Percentiles rank a stretch among this genome's conserved stretches.
Evolutionary conservation across 345 rosid genomes (phyloP).

Genomic region (Microcos paniculata): DNA sequence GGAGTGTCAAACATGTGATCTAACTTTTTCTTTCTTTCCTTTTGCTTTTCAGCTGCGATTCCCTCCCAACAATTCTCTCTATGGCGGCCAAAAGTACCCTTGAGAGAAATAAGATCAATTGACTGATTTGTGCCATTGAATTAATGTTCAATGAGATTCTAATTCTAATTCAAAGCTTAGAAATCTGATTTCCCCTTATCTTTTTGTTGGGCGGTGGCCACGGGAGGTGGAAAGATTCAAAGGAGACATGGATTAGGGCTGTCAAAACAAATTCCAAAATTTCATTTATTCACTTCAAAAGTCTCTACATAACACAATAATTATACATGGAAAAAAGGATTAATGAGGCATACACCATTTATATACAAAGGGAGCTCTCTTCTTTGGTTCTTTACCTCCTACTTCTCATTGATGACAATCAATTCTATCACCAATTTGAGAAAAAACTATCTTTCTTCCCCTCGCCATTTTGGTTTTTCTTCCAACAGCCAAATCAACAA

Average conservation of each 20-base stretch:
- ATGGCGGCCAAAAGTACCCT: background rate
- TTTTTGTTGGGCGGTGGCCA: background rate
- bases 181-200: background rate
- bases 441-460: background rate
- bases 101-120: background rate
- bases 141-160: background rate
- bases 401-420: slow-evolving; percentile 23
- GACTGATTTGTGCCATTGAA: background rate
- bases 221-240: background rate
- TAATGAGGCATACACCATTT: slow-evolving; percentile 4
- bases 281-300: slow-evolving; percentile 6
- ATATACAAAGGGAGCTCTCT: slow-evolving; percentile 5
- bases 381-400: slow-evolving; percentile 17
- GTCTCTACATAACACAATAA: slow-evolving; percentile 7
- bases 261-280: slow-evolving; percentile 10
- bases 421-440: slow-evolving; percentile 27
- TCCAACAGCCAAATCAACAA: slow-evolving; percentile 29
- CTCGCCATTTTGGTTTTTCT: background rate
- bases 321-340: slow-evolving; percentile 6
- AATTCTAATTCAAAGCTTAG: background rate
- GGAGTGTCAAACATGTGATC: slow-evolving; percentile 10
- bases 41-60: background rate
- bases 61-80: background rate
- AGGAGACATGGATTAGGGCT: background rate
- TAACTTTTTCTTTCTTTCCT: background rate